phyloP scores from a whole-genome alignment of 2,329 filamentous ascomycete genomes.

The Arthrobotrys megalospora region DNA sequence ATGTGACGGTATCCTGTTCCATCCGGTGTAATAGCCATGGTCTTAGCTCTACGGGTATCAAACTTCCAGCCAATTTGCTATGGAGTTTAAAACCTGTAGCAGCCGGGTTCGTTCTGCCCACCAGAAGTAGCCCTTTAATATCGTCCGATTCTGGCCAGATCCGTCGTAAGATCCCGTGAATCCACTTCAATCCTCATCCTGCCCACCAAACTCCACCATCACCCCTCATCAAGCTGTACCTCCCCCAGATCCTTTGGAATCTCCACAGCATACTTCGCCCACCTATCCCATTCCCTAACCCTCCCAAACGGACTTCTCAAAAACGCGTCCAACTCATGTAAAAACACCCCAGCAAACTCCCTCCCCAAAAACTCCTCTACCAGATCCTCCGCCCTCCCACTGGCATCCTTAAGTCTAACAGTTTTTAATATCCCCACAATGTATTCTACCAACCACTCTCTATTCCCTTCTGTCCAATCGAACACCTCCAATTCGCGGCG shows the following conservation, averaged over 20 bases:
- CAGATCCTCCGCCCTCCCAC: conserved; percentile 84
- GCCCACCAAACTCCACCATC: background rate
- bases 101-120: too few species aligned
- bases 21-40: too few species aligned
- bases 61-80: too few species aligned
- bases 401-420: conserved; percentile 79
- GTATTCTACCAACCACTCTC: conserved; percentile 89
- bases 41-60: too few species aligned
- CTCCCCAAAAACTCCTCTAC: conserved; percentile 83
- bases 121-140: too few species aligned
- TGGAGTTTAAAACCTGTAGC: too few species aligned
- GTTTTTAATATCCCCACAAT: conserved; percentile 86
- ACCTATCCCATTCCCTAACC: conserved; percentile 83
- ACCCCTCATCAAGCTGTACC: conserved; percentile 27
- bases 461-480: conserved; percentile 77
- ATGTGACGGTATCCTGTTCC: too few species aligned
- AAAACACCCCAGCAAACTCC: conserved; percentile 79
- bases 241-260: conserved; percentile 31
- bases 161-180: background rate
- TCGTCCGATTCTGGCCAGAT: too few species aligned
- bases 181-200: background rate
- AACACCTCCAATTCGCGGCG: conserved; percentile 89
- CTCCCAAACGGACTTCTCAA: conserved; percentile 82
- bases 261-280: conserved; percentile 77
- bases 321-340: conserved; percentile 89